Percentiles rank a stretch among this genome's conserved stretches.
Evolutionary conservation across 192 early-diverging fungal genomes (phyloP).

Genomic region (Rhizoclosmatium sp.): DNA sequence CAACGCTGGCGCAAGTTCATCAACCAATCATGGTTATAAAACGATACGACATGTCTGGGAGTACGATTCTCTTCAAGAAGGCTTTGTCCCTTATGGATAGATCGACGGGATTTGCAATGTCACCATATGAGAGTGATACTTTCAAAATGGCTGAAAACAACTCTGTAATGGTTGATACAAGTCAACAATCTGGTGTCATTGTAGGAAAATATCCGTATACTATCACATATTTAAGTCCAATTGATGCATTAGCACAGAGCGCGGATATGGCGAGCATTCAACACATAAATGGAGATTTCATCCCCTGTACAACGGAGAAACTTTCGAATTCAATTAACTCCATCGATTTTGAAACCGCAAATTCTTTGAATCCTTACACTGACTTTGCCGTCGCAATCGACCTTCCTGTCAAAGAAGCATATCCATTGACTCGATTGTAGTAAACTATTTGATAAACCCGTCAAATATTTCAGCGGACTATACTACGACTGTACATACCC

Average conservation of each 20-base stretch:
- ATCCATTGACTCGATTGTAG: conserved; percentile 19
- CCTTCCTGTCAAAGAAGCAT: background rate
- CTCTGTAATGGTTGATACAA: background rate
- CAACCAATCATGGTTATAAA: conserved; percentile 1
- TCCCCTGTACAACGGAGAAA: background rate
- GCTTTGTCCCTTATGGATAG: background rate
- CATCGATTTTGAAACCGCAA: background rate
- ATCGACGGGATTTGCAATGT: background rate
- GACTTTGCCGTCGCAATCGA: background rate
- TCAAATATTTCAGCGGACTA: conserved; percentile 12
- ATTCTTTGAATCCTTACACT: background rate
- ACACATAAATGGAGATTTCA: conserved; percentile 6
- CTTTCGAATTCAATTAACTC: background rate
- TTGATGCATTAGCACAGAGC: background rate
- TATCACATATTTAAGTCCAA: background rate
- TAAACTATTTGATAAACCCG: conserved; percentile 16
- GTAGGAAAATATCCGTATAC: background rate
- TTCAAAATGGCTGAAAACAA: background rate
- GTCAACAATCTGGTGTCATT: background rate
- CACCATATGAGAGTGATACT: background rate
- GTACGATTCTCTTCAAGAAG: background rate
- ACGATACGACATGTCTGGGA: background rate
- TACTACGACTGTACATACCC: background rate
- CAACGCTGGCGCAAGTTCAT: conserved; percentile 3
- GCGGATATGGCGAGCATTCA: background rate